These are phyloP conservation scores for Trichothecium sympodiale DNA, from an alignment of 2,329 filamentous ascomycete species.

Conservation along the genomic window DNA sequence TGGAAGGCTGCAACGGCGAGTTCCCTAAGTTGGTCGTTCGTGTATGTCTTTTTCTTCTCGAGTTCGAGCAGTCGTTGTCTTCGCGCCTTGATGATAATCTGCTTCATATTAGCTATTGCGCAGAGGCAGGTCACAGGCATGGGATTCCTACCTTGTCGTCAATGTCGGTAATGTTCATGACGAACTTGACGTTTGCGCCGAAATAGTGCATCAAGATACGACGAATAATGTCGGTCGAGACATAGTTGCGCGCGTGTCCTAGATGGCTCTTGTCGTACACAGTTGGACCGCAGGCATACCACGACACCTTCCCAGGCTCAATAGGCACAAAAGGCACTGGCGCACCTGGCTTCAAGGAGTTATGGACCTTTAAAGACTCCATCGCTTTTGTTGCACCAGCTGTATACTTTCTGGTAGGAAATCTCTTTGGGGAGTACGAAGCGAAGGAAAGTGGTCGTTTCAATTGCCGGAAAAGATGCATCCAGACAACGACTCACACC, in stretches of 20 bases:
- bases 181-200: constrained; percentile 70
- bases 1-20: constrained; percentile 42
- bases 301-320: constrained; percentile 60
- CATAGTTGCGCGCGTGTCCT: constrained; percentile 81
- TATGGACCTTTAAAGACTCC: constrained; percentile 62
- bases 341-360: constrained; percentile 60
- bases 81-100: constrained; percentile 54
- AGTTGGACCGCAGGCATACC: constrained; percentile 82
- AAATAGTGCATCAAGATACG: constrained; percentile 78
- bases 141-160: constrained; percentile 51
- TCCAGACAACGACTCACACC: constrained; percentile 1
- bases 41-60: constrained; percentile 57
- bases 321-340: constrained; percentile 68
- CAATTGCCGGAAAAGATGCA: not conserved
- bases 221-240: constrained; percentile 78
- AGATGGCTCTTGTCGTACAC: constrained; percentile 75
- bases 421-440: constrained; percentile 4
- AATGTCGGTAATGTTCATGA: constrained; percentile 88
- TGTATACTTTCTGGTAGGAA: constrained; percentile 13
- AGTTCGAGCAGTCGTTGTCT: constrained; percentile 74
- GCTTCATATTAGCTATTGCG: not conserved
- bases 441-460: not conserved
- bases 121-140: not conserved
- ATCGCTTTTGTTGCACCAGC: constrained; percentile 18
- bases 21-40: constrained; percentile 31